These are phyloP conservation scores for Wickerhamiella spandovensis DNA, from an alignment of 805 yeast species.

Conservation along the genomic window DNA sequence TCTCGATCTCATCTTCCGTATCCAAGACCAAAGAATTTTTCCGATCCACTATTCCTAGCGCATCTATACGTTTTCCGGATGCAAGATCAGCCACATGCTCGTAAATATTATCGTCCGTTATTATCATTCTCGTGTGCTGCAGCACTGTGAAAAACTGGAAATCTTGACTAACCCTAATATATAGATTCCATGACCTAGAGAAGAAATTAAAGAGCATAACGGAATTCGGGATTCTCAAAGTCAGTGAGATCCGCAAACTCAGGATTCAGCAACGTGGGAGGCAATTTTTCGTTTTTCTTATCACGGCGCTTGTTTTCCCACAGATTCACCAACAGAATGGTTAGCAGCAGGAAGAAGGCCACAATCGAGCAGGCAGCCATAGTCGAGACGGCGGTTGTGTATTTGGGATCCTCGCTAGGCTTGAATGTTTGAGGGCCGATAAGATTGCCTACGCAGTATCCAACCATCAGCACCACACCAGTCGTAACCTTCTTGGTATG, in stretches of 20 bases:
- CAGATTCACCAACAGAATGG: slow-evolving; percentile 23
- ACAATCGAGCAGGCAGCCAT: slow-evolving; percentile 40
- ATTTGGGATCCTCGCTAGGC: slow-evolving; percentile 42
- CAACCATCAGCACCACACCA: slow-evolving; percentile 45
- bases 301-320: slow-evolving; percentile 31
- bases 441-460: slow-evolving; percentile 57
- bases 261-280: slow-evolving; percentile 8
- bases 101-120: slow-evolving; percentile 3
- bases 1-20: slow-evolving; percentile 4
- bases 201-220: slow-evolving; percentile 24
- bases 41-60: slow-evolving; percentile 10
- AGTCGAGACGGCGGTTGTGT: slow-evolving; percentile 43
- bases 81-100: slow-evolving; percentile 8
- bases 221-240: slow-evolving; percentile 38
- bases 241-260: slow-evolving; percentile 41
- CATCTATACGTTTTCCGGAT: background rate
- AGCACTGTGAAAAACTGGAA: background rate
- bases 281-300: slow-evolving; percentile 4
- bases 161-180: background rate
- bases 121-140: slow-evolving; percentile 1
- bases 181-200: too few species aligned
- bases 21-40: slow-evolving; percentile 1
- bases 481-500: slow-evolving; percentile 55
- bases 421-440: slow-evolving; percentile 65
- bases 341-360: slow-evolving; percentile 20